These are phyloP conservation scores for Pichia nakasei DNA, from an alignment of 805 yeast genomes.

Conservation along the genomic window DNA sequence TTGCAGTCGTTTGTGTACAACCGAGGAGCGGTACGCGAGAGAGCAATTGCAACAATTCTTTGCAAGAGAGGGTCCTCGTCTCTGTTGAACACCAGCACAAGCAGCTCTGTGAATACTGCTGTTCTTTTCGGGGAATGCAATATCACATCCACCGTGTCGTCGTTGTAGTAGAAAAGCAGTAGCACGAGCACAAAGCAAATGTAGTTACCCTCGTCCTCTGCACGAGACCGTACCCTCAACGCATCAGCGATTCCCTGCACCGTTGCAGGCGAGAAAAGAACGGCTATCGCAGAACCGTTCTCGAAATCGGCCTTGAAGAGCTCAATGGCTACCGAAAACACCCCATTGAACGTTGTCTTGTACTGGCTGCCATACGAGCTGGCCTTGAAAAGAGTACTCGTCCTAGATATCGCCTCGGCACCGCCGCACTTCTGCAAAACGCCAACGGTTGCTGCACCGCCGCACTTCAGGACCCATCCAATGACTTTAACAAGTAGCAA, in stretches of 20 bases:
- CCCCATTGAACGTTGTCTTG: background rate
- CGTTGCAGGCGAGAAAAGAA: background rate
- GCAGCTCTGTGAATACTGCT: background rate
- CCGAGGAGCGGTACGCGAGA: background rate
- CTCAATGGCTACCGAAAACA: background rate
- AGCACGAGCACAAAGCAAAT: background rate
- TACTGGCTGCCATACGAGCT: no score
- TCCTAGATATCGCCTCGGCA: background rate
- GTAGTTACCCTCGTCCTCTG: background rate
- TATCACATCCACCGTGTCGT: background rate
- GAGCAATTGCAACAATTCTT: background rate
- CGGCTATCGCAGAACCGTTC: background rate
- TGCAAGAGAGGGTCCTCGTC: background rate
- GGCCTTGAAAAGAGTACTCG: background rate
- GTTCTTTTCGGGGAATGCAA: background rate
- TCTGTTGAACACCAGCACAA: background rate
- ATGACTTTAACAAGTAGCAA: conserved; percentile 20
- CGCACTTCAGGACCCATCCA: conserved; percentile 24
- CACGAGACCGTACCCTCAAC: background rate
- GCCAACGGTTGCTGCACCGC: background rate
- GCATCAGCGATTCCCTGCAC: background rate
- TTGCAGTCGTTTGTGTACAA: background rate
- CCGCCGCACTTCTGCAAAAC: background rate
- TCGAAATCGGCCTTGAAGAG: background rate
- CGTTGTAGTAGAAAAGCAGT: background rate